Evolutionary conservation across 805 yeast genomes (phyloP), one percentile per base, ranked within the genome.

Genomic region (Wickerhamomyces subpelliculosus): DNA sequence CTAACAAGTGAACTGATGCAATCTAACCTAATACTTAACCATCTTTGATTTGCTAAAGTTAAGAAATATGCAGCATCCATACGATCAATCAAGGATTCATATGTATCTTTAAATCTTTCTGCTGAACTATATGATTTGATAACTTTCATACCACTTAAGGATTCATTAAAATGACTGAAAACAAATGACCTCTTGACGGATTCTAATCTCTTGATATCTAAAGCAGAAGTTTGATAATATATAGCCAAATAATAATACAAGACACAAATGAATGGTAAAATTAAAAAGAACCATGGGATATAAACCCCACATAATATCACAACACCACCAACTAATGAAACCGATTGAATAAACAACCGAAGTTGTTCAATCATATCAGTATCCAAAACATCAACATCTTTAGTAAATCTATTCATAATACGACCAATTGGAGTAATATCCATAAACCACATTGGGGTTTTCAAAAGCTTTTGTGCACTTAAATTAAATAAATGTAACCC

Each of bases 351-450:
- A 32, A 83, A 65, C 57, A 78, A 61, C 43, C 93, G 68, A 37
- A 81, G 46, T 50, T 80, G 84, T 53, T 84, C 88, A 33, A 75
- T 71, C 48, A 86, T 60, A 59, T 83, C 90, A 51, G 84, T 84
- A 53, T 87, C 95, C 54, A 86, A 63, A 13, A 78, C 77, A 54
- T 86, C 94, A 1, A 89, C 81, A 57, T 86, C 96, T 51, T 84
- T 84, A 3, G 95, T 85, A 57, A 86, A 86, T 48, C 95, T 66
- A 60, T 84, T 86, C 57, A 87, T 64, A 41, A 86, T 82, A 51
- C 95, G 70, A 4, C 96, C 95, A 62, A 84, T 68, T 5, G 95
- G 96, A 0, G 93, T 82, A 11, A 85, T 73, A 56, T 87, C 95
- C 70, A 85, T 78, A 52, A 78, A 87, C 11, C 80, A 63, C 89